Evolutionary conservation across 2,329 filamentous ascomycete genomes (phyloP), one percentile per base, ranked within the genome.

Genomic region (Scortechinia acanthostroma): DNA sequence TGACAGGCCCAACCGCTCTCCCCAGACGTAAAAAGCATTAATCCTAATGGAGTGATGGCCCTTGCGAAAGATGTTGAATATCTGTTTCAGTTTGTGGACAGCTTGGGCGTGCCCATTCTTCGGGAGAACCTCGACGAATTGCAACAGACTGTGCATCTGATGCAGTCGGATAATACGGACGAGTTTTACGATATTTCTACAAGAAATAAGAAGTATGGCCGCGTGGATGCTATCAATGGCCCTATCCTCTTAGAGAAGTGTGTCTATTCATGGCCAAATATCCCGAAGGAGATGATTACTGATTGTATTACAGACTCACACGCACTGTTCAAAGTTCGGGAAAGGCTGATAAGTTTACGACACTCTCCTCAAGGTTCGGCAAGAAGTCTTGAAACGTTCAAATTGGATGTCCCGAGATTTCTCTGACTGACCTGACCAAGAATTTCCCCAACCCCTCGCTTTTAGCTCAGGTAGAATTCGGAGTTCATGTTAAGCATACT

Each of bases 151-250:
- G 85, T 95, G 42, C 81, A 86, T 48, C 73, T 98, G 21, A 86
- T 98, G 76, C 82, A 88, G 57, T 79, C 77, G 1, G 89, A 95
- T 33, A 95, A 95, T 55, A 80, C 88, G n/a, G 91, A 97, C 52
- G 91, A 97, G 62, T 98, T 95, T 63, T 98, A 93, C 61, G 93
- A 98, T 58, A 85, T 93, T 43, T 86, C 85, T 3, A 87, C 85
- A 14, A 74, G 90, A 44, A 95, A 96, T 65, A 91, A 87, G 68
- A 94, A 95, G 60, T 98, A 95, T 59, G 87, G 90, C 15, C 83
- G 89, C 45, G 94, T 98, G 23, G 89, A 97, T 65, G 86, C 88
- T 44, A 73, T 94, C 60, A 94, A 94, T 59, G 93, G 91, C 0
- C 89, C 91, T 0, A 72, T 88, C 33, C 61, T 98, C 49, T 65